Base-by-base conservation (phyloP, 2,329 filamentous ascomycete genomes). In the Ciborinia camelliae region DNA sequence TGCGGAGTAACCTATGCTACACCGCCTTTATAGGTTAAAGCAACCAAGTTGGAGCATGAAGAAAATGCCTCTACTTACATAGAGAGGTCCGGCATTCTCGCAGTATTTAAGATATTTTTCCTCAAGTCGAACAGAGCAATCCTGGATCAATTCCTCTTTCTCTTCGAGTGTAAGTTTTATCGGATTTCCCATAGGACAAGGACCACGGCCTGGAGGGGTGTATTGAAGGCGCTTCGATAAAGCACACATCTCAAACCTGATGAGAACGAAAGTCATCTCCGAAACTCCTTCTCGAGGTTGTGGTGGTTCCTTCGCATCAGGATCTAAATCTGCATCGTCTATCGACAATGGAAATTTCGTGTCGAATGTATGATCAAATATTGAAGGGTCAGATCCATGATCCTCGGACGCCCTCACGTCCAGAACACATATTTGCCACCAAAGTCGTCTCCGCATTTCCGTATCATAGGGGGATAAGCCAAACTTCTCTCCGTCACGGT, bases 331-430 rank as follows among this genome's bases (percentile, higher is more conserved):
- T 3, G 72, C 72, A 48, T 82, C 80, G 66, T 84, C 80, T 51
- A 83, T 76, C 52, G 83, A 83, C 6, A 78, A 68, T 1, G 82
- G 81, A 10, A 80, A 70, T 63, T 77, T 80, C 0, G 86, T 88
- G 71, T 90, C 86, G 69, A 84, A 89, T 14, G 81, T 81, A 15
- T 81, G 79, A 57, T 84, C 79, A 2, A 80, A 74, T 50, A 89
- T 86, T 0, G 82, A 84, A 3, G 85, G 82, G 66, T 88, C 85
- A 28, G 83, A 84, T 0, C 85, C 86, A 71, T 88, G 84, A 65
- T 88, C 84, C 70, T 89, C 86, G 0, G 84, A 83, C 1, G 85
- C 80, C 66, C 86, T 77, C 3, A 81, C 79, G 71, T 90, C 87
- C 0, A 89, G 75, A 18, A 87, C 77, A 68, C 82, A 86, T 3